Evolutionary conservation across 192 early-diverging fungal species (phyloP).

Genomic region (Coemansia sp.): DNA sequence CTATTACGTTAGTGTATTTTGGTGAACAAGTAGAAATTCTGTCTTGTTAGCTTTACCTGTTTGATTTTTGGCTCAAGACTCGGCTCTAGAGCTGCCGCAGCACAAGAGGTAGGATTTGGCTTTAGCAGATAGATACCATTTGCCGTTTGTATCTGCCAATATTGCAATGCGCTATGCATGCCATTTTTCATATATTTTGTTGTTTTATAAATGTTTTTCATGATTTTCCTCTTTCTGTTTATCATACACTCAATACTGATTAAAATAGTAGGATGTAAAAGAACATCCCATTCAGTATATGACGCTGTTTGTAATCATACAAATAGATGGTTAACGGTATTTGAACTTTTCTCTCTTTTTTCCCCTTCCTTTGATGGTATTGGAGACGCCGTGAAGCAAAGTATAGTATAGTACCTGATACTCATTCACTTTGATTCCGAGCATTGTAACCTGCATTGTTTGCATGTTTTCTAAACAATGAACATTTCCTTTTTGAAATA

Average conservation of each 20-base stretch:
- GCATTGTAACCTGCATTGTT: constrained; percentile 3
- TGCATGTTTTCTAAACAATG: neutral
- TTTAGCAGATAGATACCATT: neutral
- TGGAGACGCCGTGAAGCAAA: neutral
- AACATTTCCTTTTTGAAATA: neutral
- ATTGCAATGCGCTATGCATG: neutral
- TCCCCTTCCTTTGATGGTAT: neutral
- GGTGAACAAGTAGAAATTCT: neutral
- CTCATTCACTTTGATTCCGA: neutral
- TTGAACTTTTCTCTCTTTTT: neutral
- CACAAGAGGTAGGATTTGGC: neutral
- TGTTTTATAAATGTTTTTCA: no score
- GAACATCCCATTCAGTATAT: no score
- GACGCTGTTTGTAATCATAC: neutral
- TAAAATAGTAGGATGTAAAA: no score
- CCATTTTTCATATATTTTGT: no score
- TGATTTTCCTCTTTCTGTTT: no score
- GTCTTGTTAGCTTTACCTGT: neutral
- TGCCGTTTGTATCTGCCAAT: neutral
- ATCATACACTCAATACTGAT: no score
- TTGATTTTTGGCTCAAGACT: neutral
- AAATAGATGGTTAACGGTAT: no score
- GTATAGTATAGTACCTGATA: neutral
- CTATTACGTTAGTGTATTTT: neutral
- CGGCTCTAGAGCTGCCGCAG: neutral